Percentiles rank a stretch among this genome's conserved stretches.
phyloP scores from a whole-genome alignment of 2,329 filamentous ascomycete genomes.

The Herpotrichia juniperi region DNA sequence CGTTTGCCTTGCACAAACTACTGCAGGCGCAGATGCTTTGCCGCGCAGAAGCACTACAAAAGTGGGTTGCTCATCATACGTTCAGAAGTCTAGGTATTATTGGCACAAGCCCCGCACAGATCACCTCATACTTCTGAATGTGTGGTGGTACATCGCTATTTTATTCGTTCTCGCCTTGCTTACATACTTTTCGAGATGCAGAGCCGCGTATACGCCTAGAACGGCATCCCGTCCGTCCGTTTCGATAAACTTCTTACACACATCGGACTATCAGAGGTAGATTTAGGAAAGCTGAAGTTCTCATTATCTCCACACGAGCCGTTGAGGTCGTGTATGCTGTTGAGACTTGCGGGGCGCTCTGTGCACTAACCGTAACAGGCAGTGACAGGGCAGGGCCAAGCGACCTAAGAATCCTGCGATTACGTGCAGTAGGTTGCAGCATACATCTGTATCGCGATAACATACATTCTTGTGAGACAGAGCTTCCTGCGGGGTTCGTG shows the following conservation, averaged over 20 bases:
- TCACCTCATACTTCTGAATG: not conserved
- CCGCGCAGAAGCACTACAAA: not conserved
- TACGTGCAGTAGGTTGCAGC: not conserved
- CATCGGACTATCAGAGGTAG: no score
- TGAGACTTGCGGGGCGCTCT: not conserved
- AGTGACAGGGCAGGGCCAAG: not conserved
- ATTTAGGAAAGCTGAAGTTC: not conserved
- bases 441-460: not conserved
- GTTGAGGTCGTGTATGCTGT: slow-evolving; percentile 3
- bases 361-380: not conserved
- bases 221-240: not conserved
- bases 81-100: no score
- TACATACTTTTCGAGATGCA: no score
- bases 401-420: not conserved
- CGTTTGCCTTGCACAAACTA: not conserved
- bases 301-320: not conserved
- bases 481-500: not conserved
- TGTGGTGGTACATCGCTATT: no score
- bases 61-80: no score
- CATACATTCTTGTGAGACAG: not conserved
- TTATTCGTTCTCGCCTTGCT: no score
- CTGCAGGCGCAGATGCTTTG: not conserved
- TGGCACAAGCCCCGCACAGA: no score
- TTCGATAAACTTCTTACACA: not conserved
- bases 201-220: no score